These are phyloP conservation scores for Mrakia blollopis DNA, from an alignment of 768 basidiomycete species.

Conservation along the genomic window DNA sequence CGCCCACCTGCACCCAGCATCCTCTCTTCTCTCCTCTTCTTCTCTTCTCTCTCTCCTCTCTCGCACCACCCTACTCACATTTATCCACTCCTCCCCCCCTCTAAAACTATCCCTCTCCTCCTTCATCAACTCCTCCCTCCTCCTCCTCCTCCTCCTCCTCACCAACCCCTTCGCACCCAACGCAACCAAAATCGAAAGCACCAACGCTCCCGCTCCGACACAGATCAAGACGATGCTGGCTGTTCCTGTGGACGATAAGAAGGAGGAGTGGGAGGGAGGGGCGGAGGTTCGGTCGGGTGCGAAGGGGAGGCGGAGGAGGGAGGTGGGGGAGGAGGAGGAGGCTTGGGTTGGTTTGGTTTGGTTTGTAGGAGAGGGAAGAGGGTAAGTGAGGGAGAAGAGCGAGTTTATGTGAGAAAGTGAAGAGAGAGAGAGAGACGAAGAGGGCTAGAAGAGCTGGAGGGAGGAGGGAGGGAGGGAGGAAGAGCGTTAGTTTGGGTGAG, in stretches of 20 bases:
- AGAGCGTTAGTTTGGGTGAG: no score
- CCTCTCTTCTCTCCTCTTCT: neutral
- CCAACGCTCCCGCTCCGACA: neutral
- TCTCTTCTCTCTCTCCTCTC: neutral
- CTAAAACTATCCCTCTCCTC: neutral
- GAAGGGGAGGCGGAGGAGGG: constrained; percentile 9
- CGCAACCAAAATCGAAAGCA: neutral
- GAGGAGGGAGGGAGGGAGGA: no score
- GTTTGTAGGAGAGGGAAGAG: neutral
- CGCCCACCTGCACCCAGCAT: no score
- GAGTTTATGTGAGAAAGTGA: no score
- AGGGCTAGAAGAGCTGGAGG: neutral
- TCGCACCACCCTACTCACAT: neutral
- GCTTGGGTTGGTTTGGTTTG: neutral
- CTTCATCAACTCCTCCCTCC: constrained; percentile 4
- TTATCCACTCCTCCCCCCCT: neutral
- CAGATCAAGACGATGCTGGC: neutral
- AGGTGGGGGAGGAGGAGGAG: neutral
- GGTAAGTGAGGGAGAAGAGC: neutral
- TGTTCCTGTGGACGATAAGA: neutral
- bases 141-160: neutral
- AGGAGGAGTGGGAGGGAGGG: neutral
- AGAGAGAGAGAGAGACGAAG: neutral
- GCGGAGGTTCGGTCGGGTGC: neutral
- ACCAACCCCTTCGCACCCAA: neutral